Evolutionary conservation across 495 filamentous ascomycete genomes (phyloP).

Genomic region (Delitschia confertaspora): DNA sequence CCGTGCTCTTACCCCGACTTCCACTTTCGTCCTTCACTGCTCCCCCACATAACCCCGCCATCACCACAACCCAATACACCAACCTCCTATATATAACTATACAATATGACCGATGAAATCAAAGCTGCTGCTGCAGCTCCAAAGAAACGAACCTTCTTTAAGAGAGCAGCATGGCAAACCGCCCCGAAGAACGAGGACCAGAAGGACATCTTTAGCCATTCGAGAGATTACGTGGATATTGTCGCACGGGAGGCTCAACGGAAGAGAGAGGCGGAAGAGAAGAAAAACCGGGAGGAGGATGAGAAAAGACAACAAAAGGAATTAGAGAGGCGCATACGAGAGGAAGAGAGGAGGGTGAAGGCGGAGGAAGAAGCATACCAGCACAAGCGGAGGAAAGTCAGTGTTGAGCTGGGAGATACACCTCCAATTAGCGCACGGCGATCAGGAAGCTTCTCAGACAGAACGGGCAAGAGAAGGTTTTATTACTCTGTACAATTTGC

Average conservation of each 20-base stretch:
- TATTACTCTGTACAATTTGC: too few species aligned
- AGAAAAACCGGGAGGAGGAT: constrained; percentile 5
- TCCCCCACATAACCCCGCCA: neutral
- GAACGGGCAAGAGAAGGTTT: too few species aligned
- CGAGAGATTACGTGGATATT: constrained; percentile 16
- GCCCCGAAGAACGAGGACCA: constrained; percentile 6
- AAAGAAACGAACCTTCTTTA: constrained; percentile 25
- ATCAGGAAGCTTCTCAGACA: too few species aligned
- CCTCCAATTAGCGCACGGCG: neutral
- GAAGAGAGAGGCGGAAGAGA: constrained; percentile 8
- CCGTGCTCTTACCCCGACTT: constrained; percentile 6
- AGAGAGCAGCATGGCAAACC: constrained; percentile 22
- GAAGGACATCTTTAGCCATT: constrained; percentile 24
- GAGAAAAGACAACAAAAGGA: constrained; percentile 3
- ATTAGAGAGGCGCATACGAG: constrained; percentile 1
- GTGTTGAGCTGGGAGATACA: neutral
- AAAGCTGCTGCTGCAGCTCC: constrained; percentile 1
- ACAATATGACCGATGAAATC: constrained; percentile 10
- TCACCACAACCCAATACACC: neutral
- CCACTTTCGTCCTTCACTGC: constrained; percentile 1
- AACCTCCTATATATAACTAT: neutral
- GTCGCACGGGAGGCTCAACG: constrained; percentile 13
- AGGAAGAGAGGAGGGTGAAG: constrained; percentile 1
- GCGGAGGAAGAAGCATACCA: constrained; percentile 4
- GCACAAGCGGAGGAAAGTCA: constrained; percentile 1